phyloP scores from a whole-genome alignment of 768 basidiomycete species.

The Psilocybe tampanensis region DNA sequence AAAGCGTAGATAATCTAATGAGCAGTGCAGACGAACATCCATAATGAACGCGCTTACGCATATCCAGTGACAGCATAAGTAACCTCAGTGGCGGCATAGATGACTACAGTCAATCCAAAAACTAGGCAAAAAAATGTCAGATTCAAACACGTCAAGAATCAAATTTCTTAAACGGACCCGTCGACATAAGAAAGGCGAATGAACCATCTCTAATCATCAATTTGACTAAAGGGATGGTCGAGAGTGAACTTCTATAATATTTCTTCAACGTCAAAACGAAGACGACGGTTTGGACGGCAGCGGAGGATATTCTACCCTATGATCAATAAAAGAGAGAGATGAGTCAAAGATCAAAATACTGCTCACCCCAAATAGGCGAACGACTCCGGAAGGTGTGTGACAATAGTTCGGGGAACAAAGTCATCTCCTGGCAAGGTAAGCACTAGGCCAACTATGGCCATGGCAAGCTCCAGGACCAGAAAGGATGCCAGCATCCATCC shows the following conservation, averaged over 20 bases:
- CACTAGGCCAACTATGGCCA: slow-evolving; percentile 18
- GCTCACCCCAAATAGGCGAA: slow-evolving; percentile 24
- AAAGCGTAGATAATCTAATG: not conserved
- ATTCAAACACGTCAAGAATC: not conserved
- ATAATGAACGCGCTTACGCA: slow-evolving; percentile 20
- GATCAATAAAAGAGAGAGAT: not conserved
- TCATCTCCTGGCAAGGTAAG: slow-evolving; percentile 12
- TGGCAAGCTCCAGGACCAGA: slow-evolving; percentile 20
- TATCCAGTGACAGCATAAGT: slow-evolving; percentile 22
- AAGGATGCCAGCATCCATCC: slow-evolving; percentile 19
- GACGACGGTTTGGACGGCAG: slow-evolving; percentile 22
- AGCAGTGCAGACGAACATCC: not conserved
- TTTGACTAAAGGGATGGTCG: slow-evolving; percentile 23
- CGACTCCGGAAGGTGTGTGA: not conserved
- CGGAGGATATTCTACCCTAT: slow-evolving; percentile 17
- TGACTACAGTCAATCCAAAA: slow-evolving; percentile 18
- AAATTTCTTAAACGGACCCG: slow-evolving; percentile 14
- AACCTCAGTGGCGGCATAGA: slow-evolving; percentile 17
- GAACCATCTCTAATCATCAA: slow-evolving; percentile 28
- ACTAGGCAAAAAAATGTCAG: slow-evolving; percentile 13
- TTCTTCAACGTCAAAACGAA: slow-evolving; percentile 21
- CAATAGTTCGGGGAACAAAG: slow-evolving; percentile 15
- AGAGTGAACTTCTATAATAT: slow-evolving; percentile 20
- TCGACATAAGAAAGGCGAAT: slow-evolving; percentile 21
- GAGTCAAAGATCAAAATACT: not conserved